These are phyloP conservation scores for Trypanosoma lewisi DNA, from an alignment of 208 protist species.

Conservation along the genomic window DNA sequence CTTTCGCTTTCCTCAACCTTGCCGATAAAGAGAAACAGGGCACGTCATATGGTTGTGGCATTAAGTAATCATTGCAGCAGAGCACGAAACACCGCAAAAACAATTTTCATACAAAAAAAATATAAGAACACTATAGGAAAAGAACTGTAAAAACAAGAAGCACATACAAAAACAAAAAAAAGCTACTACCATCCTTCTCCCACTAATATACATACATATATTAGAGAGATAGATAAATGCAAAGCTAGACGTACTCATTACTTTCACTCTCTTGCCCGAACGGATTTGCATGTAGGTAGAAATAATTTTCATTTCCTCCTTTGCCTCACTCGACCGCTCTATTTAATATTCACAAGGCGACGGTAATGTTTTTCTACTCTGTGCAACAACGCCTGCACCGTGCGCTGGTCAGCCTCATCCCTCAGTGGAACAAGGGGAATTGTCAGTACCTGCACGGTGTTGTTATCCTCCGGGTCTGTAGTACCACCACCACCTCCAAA, in stretches of 20 bases:
- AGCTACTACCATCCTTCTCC: too few species aligned
- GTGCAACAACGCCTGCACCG: conserved; percentile 27
- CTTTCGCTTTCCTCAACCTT: conserved; percentile 6
- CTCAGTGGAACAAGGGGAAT: conserved; percentile 20
- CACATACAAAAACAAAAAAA: too few species aligned
- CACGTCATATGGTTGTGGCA: too few species aligned
- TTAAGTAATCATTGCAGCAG: too few species aligned
- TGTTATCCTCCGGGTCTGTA: conserved; percentile 18
- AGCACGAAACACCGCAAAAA: too few species aligned
- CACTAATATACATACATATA: conserved; percentile 7
- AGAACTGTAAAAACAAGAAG: not conserved
- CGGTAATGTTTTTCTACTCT: conserved; percentile 24
- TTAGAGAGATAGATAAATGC: not conserved
- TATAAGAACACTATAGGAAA: not conserved
- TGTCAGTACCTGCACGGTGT: conserved; percentile 31
- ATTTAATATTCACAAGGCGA: conserved; percentile 3
- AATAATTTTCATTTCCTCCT: conserved; percentile 1
- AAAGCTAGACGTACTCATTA: not conserved
- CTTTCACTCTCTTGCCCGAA: too few species aligned
- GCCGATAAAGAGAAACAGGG: not conserved
- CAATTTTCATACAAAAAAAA: not conserved
- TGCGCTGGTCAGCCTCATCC: conserved; percentile 23
- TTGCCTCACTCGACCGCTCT: not conserved
- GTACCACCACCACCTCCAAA: too few species aligned
- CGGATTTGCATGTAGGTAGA: too few species aligned